Evolutionary conservation across 2,329 filamentous ascomycete species (phyloP).

Genomic region (Pyricularia grisea): DNA sequence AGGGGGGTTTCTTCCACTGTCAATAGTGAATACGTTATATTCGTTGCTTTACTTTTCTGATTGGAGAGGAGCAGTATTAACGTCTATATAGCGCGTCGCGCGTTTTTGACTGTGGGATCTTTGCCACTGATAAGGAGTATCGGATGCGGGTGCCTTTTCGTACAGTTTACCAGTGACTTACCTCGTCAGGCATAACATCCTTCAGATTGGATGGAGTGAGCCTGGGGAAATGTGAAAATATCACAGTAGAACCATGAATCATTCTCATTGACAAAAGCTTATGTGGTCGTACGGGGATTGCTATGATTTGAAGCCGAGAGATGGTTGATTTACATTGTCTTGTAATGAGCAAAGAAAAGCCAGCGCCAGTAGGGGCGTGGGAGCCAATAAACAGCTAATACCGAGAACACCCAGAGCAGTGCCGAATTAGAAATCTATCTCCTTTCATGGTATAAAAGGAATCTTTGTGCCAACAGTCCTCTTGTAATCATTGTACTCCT

Average conservation of each 20-base stretch:
- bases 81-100: too few relatives aligned
- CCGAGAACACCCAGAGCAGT: neutral
- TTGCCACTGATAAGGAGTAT: too few relatives aligned
- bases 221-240: neutral
- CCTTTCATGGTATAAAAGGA: slow-evolving; percentile 52
- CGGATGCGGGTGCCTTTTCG: too few relatives aligned
- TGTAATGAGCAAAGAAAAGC: neutral
- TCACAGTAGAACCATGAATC: neutral
- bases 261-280: neutral
- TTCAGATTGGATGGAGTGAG: neutral
- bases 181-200: too few relatives aligned
- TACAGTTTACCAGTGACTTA: too few relatives aligned
- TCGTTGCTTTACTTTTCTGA: too few relatives aligned
- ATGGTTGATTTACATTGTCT: neutral
- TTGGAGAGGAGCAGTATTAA: too few relatives aligned
- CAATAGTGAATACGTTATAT: neutral
- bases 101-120: too few relatives aligned
- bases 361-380: too few relatives aligned
- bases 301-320: neutral
- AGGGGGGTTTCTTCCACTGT: neutral
- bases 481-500: slow-evolving; percentile 69
- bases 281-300: neutral
- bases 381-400: neutral
- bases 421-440: neutral
- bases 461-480: slow-evolving; percentile 67